Percentiles rank a stretch among this genome's conserved stretches.
Evolutionary conservation across 371 early-diverging fungal genomes (phyloP).

Genomic region (Mortierella sp.): DNA sequence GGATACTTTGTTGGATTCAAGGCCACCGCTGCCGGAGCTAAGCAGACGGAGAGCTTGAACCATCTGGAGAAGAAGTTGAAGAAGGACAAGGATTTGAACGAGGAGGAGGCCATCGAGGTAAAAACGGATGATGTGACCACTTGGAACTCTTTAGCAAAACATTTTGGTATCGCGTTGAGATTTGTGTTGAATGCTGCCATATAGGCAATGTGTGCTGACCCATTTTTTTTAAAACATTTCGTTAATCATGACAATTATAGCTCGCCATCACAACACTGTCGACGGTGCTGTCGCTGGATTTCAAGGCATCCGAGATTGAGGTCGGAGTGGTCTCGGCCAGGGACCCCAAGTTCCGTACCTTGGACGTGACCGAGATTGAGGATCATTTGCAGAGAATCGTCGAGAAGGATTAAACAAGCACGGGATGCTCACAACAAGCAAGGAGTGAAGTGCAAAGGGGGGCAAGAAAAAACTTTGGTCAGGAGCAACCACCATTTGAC

Average conservation of each 20-base stretch:
- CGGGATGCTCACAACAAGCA: not conserved
- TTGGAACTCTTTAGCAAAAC: not conserved
- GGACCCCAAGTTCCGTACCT: slow-evolving; percentile 82
- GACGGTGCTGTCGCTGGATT: slow-evolving; percentile 91
- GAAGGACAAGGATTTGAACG: slow-evolving; percentile 82
- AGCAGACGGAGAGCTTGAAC: slow-evolving; percentile 97
- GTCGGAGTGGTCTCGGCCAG: slow-evolving; percentile 89
- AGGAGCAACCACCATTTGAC: no score
- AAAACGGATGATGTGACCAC: not conserved
- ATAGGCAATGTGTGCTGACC: not conserved
- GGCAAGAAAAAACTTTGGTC: not conserved
- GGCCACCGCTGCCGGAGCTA: slow-evolving; percentile 97
- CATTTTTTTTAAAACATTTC: not conserved
- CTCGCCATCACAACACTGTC: slow-evolving; percentile 96
- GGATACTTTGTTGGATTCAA: slow-evolving; percentile 98
- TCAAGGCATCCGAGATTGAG: slow-evolving; percentile 96
- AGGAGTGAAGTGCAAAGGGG: not conserved
- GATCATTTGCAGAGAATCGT: slow-evolving; percentile 91
- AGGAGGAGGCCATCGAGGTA: slow-evolving; percentile 95
- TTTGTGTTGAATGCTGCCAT: not conserved
- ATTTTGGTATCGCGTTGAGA: not conserved
- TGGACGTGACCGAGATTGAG: slow-evolving; percentile 91
- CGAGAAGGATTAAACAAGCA: slow-evolving; percentile 78
- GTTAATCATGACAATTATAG: slow-evolving; percentile 55
- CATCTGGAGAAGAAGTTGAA: slow-evolving; percentile 98